phyloP scores from a whole-genome alignment of 257 asterid species.

The Ophiorrhiza pumila region DNA sequence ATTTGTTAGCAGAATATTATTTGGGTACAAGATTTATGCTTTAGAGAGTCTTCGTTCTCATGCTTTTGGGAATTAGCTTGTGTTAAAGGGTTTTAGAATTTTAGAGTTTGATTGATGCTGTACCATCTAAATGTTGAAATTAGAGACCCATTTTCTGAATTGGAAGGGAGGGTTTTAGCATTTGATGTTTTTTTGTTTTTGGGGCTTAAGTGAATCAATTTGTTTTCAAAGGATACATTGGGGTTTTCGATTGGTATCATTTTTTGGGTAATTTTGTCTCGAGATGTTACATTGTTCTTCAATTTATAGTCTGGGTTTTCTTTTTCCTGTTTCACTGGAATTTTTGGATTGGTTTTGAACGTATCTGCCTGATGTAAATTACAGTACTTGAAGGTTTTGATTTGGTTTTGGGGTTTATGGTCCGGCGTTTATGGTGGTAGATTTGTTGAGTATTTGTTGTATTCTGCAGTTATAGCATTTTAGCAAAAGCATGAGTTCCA shows the following conservation, averaged over 20 bases:
- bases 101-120: neutral
- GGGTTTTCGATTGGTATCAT: neutral
- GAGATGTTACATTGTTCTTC: neutral
- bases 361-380: neutral
- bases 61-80: neutral
- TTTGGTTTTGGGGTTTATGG: neutral
- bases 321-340: neutral
- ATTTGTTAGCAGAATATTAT: neutral
- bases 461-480: slow-evolving; percentile 22
- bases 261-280: neutral
- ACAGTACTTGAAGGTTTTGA: neutral
- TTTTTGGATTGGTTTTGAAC: too few species aligned
- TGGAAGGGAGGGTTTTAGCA: neutral
- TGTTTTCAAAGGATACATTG: neutral
- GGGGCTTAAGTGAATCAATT: neutral
- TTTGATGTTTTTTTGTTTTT: neutral
- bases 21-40: neutral
- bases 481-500: slow-evolving; percentile 60
- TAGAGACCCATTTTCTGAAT: neutral
- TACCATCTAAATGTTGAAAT: neutral
- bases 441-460: neutral
- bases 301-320: neutral
- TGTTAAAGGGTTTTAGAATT: slow-evolving; percentile 1
- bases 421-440: neutral
- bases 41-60: neutral